Conservation (phyloP, 2,329 filamentous ascomycete species). For the Phyllosticta capitalensis region DNA sequence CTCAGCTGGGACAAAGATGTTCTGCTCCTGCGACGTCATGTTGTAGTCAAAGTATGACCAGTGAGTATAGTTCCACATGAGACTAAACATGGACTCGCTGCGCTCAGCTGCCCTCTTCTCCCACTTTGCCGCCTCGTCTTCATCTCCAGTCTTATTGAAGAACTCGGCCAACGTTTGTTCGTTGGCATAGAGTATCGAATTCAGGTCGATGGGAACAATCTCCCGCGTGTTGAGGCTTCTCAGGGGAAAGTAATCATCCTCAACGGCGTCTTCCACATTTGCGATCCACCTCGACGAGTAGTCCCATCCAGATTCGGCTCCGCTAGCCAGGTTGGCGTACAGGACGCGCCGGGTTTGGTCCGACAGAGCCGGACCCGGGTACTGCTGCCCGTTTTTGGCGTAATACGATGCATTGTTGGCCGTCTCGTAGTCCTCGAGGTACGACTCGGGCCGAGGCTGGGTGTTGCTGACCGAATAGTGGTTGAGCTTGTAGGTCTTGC, state of each 20-base stretch:
- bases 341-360: slow-evolving; percentile 43
- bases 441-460: slow-evolving; percentile 58
- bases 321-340: slow-evolving; percentile 53
- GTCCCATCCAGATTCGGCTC: slow-evolving; percentile 59
- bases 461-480: slow-evolving; percentile 55
- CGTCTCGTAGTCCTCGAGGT: slow-evolving; percentile 54
- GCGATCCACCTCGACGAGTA: slow-evolving; percentile 51
- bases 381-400: slow-evolving; percentile 48
- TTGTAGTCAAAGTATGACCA: slow-evolving; percentile 63
- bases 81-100: slow-evolving; percentile 51
- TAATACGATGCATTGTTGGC: slow-evolving; percentile 59
- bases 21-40: slow-evolving; percentile 47
- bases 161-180: slow-evolving; percentile 51
- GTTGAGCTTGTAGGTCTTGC: slow-evolving; percentile 46
- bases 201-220: slow-evolving; percentile 55
- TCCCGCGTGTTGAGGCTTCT: slow-evolving; percentile 52
- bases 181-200: slow-evolving; percentile 58
- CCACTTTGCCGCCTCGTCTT: slow-evolving; percentile 42
- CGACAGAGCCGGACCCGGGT: slow-evolving; percentile 45
- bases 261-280: slow-evolving; percentile 47
- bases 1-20: slow-evolving; percentile 45
- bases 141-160: slow-evolving; percentile 43
- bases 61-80: slow-evolving; percentile 56
- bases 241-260: slow-evolving; percentile 55
- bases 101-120: slow-evolving; percentile 41